These are phyloP conservation scores for Entrophospora sp. DNA, from an alignment of 192 early-diverging fungal species.

Conservation along the genomic window DNA sequence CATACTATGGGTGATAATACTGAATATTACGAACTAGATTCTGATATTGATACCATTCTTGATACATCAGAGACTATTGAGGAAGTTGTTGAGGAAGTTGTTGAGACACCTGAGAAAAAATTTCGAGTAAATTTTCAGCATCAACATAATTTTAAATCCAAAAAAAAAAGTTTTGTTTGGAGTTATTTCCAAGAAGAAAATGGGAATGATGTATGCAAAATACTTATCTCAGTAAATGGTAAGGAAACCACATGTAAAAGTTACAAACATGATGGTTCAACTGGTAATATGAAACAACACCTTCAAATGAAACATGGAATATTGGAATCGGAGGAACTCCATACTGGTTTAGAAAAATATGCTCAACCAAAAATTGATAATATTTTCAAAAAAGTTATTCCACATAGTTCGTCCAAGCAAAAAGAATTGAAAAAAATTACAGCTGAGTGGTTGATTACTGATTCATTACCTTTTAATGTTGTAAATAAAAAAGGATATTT, in stretches of 20 bases:
- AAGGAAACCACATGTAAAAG: neutral
- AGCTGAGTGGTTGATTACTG: neutral
- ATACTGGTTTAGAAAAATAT: neutral
- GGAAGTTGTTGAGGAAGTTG: too few relatives aligned
- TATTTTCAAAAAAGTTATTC: neutral
- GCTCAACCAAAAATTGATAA: neutral
- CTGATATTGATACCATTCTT: too few relatives aligned
- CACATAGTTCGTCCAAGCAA: neutral
- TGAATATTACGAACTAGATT: too few relatives aligned
- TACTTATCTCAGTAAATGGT: neutral
- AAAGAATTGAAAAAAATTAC: neutral
- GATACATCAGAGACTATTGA: too few relatives aligned
- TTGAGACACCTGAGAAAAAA: neutral
- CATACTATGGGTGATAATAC: too few relatives aligned
- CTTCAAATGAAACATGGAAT: neutral
- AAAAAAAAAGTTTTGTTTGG: neutral
- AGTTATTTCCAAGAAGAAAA: neutral
- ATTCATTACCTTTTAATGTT: neutral
- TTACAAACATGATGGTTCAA: neutral
- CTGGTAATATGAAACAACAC: neutral
- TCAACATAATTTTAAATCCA: neutral
- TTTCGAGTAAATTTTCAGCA: neutral
- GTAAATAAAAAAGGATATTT: neutral
- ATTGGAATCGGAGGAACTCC: neutral
- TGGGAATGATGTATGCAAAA: neutral